Base-by-base conservation (phyloP, 164 flowering plant species). In the Chloranthus sessilifolius region DNA sequence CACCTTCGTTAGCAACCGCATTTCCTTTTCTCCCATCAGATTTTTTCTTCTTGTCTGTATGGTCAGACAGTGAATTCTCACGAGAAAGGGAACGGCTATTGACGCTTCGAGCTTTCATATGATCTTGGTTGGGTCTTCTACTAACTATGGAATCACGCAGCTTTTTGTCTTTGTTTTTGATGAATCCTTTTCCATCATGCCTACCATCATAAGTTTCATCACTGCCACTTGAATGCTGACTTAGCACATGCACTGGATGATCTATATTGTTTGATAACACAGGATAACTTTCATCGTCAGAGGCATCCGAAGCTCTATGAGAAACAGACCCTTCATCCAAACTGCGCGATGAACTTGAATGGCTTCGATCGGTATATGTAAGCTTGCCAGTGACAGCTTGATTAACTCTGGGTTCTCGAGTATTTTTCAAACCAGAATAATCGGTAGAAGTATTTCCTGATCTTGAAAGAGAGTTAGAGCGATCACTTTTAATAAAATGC, bases 381-480 rank as follows among this genome's bases (percentile, higher is more conserved):
- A 29, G 14, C 57, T 41, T 30, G 21, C 19, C 19, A 21, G 38
- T 7, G 14, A 22, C 20, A 29, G 25, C 20, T 30, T 42, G 41
- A 19, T 29, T 22, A 20, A 19, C 12, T 4, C 27, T 41, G 20
- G 12, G 37, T 30, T 41, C 28, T 14, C 0, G 27, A 9, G 19
- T 30, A 16, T 10, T 53, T 42, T 41, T 56, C 31, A 37, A 20
- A 37, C 34, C 49, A 47, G 60, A 47, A 47, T 38, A 21, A 38
- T 46, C 45, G 27, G 28, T 36, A 16, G 47, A 53, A 53, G 27
- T 42, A 42, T 26, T 29, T n/a, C 19, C 28, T 11, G 53, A 47
- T 27, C 46, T 39, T 27, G 36, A 15, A 19, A 53, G 47, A 44
- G 50, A 45, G 22, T 39, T 56, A 11, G 60, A 56, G 37, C 11